Conservation (phyloP, 441 rosid species). For the Omphalea diandra region DNA sequence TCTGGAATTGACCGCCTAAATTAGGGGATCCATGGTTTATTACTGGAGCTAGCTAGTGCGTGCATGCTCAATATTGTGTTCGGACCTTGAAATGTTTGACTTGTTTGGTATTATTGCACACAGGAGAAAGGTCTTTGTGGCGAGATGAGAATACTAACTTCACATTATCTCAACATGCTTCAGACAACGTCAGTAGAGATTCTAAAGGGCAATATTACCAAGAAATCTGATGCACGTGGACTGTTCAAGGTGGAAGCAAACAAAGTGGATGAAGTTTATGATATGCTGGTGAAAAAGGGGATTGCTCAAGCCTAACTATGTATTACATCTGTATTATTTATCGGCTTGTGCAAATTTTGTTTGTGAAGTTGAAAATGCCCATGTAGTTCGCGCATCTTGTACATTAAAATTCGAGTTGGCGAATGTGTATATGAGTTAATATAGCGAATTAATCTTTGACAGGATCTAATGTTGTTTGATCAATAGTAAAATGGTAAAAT, state of each 20-base stretch:
- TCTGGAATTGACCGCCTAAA: background rate
- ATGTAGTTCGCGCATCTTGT: background rate
- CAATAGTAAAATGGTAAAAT: background rate
- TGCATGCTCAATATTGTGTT: background rate
- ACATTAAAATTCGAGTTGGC: background rate
- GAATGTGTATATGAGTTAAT: background rate
- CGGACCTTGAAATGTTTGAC: background rate
- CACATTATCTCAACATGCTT: constrained; percentile 80
- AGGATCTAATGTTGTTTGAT: background rate
- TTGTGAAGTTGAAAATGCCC: background rate
- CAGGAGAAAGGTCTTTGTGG: constrained; percentile 75
- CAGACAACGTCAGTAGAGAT: constrained; percentile 63
- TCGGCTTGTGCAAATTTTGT: constrained; percentile 4
- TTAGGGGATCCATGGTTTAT: background rate
- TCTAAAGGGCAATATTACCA: constrained; percentile 54
- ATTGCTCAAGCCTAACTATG: constrained; percentile 42
- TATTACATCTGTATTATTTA: background rate
- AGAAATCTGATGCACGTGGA: constrained; percentile 76
- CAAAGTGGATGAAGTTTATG: constrained; percentile 81
- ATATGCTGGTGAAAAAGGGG: constrained; percentile 71
- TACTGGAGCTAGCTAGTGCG: background rate
- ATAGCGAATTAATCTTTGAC: background rate
- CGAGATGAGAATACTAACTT: constrained; percentile 68
- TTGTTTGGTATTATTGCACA: constrained; percentile 16
- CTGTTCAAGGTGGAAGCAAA: constrained; percentile 73